Conservation (phyloP, 1,284 basidiomycete genomes). For the Trametes polyzona region DNA sequence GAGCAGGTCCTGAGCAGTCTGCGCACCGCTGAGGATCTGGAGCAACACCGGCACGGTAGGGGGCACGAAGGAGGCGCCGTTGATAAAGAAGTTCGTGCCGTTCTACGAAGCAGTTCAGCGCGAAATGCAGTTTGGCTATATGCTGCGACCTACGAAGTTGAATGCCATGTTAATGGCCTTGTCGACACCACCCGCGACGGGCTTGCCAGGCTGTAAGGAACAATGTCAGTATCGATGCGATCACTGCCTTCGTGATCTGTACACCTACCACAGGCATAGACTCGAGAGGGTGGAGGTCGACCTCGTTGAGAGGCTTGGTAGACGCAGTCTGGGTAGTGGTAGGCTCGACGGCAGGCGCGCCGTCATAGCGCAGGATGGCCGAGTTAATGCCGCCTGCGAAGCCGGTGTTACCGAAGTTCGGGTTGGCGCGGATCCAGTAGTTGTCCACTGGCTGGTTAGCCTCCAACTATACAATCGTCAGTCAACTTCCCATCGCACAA, state of each 20-base stretch:
- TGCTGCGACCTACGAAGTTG: slow-evolving; percentile 28
- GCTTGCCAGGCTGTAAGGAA: slow-evolving; percentile 32
- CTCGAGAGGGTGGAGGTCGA: slow-evolving; percentile 27
- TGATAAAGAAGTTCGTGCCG: slow-evolving; percentile 31
- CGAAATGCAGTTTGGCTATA: no score
- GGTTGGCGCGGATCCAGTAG: slow-evolving; percentile 30
- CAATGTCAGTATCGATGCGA: not conserved
- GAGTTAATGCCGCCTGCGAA: slow-evolving; percentile 44
- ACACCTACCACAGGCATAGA: slow-evolving; percentile 9
- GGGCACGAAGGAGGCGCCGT: slow-evolving; percentile 29
- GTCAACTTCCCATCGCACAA: not conserved
- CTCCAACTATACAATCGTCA: slow-evolving; percentile 7
- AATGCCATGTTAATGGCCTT: slow-evolving; percentile 32
- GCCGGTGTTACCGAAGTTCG: slow-evolving; percentile 34
- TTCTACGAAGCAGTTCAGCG: not conserved
- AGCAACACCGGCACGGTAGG: slow-evolving; percentile 37
- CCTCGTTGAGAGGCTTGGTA: slow-evolving; percentile 33
- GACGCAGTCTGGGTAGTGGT: slow-evolving; percentile 35
- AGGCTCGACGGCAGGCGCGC: slow-evolving; percentile 50
- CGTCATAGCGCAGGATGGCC: slow-evolving; percentile 31
- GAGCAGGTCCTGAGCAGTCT: slow-evolving; percentile 33
- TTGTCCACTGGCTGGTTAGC: slow-evolving; percentile 21
- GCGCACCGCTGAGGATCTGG: slow-evolving; percentile 33
- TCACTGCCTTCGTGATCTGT: no score
- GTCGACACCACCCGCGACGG: slow-evolving; percentile 34